phyloP scores from a whole-genome alignment of 2,329 filamentous ascomycete genomes.

The Geosmithia morbida region DNA sequence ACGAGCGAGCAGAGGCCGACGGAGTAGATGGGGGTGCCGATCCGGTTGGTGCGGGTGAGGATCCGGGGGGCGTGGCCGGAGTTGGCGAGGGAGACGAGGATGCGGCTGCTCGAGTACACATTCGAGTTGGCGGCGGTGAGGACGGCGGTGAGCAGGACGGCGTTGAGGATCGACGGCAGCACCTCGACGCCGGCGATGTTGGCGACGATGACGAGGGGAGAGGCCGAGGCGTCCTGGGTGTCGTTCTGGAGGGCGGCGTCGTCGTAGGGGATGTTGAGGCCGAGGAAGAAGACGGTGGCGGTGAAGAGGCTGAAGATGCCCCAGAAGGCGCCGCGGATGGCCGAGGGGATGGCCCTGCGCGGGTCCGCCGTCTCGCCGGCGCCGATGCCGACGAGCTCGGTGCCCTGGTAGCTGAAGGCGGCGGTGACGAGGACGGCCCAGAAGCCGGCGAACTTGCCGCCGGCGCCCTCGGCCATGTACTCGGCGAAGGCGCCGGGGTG shows the following conservation, averaged over 20 bases:
- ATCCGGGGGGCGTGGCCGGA: slow-evolving; percentile 48
- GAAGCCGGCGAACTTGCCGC: slow-evolving; percentile 53
- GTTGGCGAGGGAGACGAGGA: slow-evolving; percentile 50
- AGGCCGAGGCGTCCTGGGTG: slow-evolving; percentile 44
- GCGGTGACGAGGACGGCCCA: slow-evolving; percentile 51
- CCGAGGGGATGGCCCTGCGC: slow-evolving; percentile 54
- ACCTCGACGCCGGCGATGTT: slow-evolving; percentile 47
- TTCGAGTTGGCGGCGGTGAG: slow-evolving; percentile 68
- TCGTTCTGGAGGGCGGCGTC: slow-evolving; percentile 36
- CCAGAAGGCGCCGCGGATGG: slow-evolving; percentile 63
- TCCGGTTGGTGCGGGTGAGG: slow-evolving; percentile 42
- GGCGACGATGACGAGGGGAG: slow-evolving; percentile 48
- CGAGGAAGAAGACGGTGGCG: slow-evolving; percentile 53
- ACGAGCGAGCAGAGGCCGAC: slow-evolving; percentile 39
- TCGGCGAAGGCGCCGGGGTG: slow-evolving; percentile 53
- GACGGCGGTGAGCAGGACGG: slow-evolving; percentile 62
- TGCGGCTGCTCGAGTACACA: slow-evolving; percentile 57
- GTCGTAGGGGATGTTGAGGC: slow-evolving; percentile 53
- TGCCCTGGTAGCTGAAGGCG: slow-evolving; percentile 57
- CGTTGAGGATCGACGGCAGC: slow-evolving; percentile 61
- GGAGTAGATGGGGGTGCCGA: slow-evolving; percentile 48
- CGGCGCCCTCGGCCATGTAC: slow-evolving; percentile 36
- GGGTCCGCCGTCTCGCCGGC: slow-evolving; percentile 65
- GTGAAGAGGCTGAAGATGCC: slow-evolving; percentile 58
- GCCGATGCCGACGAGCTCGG: slow-evolving; percentile 65